These are phyloP conservation scores for Porcisia deanei DNA, from an alignment of 208 protist genomes.

Conservation along the genomic window DNA sequence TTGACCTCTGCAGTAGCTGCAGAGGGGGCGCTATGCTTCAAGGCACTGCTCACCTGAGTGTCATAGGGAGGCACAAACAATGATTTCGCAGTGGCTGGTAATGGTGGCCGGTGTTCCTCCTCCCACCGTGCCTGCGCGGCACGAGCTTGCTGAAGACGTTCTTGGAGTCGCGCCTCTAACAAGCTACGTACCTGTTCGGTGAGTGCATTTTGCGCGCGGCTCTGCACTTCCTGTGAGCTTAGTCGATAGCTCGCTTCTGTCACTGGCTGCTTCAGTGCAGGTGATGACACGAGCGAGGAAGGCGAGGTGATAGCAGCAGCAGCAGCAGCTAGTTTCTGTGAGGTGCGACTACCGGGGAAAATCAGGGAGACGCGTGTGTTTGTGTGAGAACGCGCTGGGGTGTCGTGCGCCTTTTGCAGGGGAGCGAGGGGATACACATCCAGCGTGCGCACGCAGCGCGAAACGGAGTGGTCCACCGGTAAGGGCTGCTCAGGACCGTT, in stretches of 20 bases:
- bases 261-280: background rate
- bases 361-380: background rate
- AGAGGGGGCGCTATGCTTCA: background rate
- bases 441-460: constrained; percentile 25
- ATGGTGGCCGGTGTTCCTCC: background rate
- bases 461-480: background rate
- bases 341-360: background rate
- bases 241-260: constrained; percentile 25
- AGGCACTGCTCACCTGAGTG: background rate
- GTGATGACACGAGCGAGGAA: background rate
- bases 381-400: background rate
- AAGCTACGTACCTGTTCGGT: constrained; percentile 24
- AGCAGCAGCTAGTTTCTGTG: background rate
- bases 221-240: constrained; percentile 21
- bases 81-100: background rate
- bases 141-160: constrained; percentile 19
- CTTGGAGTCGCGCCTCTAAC: constrained; percentile 21
- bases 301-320: background rate
- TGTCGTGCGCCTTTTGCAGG: background rate
- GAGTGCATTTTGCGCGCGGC: constrained; percentile 20
- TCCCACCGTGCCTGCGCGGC: constrained; percentile 4
- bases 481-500: background rate
- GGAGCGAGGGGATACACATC: constrained; percentile 26
- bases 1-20: too few relatives aligned
- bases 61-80: background rate